Base-by-base conservation (phyloP, 2,329 filamentous ascomycete species). In the Capronia epimyces region DNA sequence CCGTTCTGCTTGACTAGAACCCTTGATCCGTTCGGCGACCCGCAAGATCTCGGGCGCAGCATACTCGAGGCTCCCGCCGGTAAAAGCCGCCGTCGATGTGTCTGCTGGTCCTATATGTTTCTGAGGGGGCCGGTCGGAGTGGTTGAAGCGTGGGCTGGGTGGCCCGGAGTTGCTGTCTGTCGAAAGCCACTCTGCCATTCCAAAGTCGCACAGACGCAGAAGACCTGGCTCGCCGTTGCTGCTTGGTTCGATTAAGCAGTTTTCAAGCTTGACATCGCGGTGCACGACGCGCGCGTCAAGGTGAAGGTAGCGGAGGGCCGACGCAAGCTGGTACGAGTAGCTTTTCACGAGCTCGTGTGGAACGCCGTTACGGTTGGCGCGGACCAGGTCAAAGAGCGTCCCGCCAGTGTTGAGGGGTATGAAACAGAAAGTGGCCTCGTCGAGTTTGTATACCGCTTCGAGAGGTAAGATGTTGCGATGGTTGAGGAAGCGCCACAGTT, bases 391-490 rank as follows among this genome's bases (percentile, higher is more conserved):
- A 59, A 81, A 83, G 7, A 86, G 69, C 2, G 81, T 84, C 2
- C 82, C 82, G 34, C 81, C 81, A 24, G 77, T 76, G 57, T 80
- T 81, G 49, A 84, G 66, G 50, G 78, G 78, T 49, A 82, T 85
- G 63, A 85, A 83, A 62, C 81, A 84, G 57, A 82, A 85, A 0
- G 81, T 84, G n/a, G 82, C 82, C 60, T 78, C 83, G 40, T 83
- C 78, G 12, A 80, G 83, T 57, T 82, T 81, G 64, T 82, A 84
- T 16, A 84, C 82, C 3, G 78, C 75, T 51, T 83, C 74, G 6
- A 86, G 71, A 0, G 78, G 76, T 24, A 86, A 67, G 42, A 86
- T 77, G 61, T 84, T 76, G 1, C 74, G 74, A 61, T 86, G 81
- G 49, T 76, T 76, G 37, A 85, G 68, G 60, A 81, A 82, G 40